phyloP scores from a whole-genome alignment of 768 basidiomycete species.

The Mycena galopus region DNA sequence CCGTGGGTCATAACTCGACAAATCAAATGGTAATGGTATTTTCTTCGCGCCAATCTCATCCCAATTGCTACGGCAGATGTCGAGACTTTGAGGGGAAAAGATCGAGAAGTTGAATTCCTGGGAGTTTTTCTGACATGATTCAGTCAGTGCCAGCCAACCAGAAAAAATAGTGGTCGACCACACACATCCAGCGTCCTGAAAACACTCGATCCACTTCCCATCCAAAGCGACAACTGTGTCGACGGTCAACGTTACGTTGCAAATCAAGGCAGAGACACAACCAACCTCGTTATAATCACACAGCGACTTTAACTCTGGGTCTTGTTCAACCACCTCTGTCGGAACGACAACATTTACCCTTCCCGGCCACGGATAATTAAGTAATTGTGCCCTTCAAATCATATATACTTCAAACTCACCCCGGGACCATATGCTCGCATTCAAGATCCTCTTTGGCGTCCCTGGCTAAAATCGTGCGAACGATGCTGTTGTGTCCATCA shows the following conservation, averaged over 20 bases:
- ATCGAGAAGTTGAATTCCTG: constrained; percentile 24
- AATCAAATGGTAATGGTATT: constrained; percentile 13
- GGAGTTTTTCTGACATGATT: neutral
- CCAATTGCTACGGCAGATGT: neutral
- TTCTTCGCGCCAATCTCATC: neutral
- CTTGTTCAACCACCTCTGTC: neutral
- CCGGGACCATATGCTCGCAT: neutral
- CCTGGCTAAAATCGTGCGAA: constrained; percentile 16
- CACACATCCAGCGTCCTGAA: constrained; percentile 10
- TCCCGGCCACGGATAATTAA: neutral
- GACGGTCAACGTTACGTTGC: neutral
- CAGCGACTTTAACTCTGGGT: neutral
- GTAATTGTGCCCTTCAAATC: neutral
- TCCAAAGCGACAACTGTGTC: constrained; percentile 19
- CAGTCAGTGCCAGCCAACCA: neutral
- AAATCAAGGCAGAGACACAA: neutral
- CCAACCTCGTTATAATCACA: constrained; percentile 17
- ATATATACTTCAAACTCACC: neutral
- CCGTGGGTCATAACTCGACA: constrained; percentile 25
- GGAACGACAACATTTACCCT: constrained; percentile 23
- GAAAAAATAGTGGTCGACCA: neutral
- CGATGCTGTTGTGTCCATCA: constrained; percentile 54
- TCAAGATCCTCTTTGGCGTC: neutral
- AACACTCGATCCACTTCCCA: constrained; percentile 21
- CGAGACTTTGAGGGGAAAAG: neutral